phyloP scores from a whole-genome alignment of 129 eudicot genomes.

The Helichrysum umbraculigerum region DNA sequence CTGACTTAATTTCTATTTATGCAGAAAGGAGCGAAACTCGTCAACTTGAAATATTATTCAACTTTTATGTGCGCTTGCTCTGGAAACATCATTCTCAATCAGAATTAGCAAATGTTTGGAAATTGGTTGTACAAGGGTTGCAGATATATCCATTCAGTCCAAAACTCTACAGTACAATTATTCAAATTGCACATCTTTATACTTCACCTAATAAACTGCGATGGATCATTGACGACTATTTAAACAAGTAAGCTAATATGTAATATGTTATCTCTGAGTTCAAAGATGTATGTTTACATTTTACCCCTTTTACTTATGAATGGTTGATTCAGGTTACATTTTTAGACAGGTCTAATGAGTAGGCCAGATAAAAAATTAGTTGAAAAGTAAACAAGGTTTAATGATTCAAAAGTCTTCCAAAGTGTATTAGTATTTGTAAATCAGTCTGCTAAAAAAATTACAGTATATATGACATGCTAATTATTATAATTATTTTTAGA shows the following conservation, averaged over 20 bases:
- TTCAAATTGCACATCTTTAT: constrained; percentile 60
- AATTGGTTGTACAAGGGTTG: constrained; percentile 60
- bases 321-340: not conserved
- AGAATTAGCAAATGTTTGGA: constrained; percentile 58
- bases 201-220: constrained; percentile 77
- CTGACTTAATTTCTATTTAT: constrained; percentile 23
- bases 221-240: constrained; percentile 67
- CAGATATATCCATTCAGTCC: constrained; percentile 71
- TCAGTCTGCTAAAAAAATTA: too few relatives aligned
- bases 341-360: not conserved
- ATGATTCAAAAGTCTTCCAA: not conserved
- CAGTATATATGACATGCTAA: not conserved
- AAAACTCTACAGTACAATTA: constrained; percentile 46
- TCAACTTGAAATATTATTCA: constrained; percentile 73
- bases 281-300: not conserved
- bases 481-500: not conserved
- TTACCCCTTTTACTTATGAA: not conserved
- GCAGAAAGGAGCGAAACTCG: constrained; percentile 77
- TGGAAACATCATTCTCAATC: constrained; percentile 54
- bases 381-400: not conserved
- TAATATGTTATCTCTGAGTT: not conserved
- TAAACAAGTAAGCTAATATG: constrained; percentile 63
- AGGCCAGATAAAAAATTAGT: not conserved
- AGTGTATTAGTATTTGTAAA: not conserved
- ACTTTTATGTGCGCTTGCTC: constrained; percentile 59